phyloP scores from a whole-genome alignment of 345 rosid genomes.

The Linum usitatissimum region DNA sequence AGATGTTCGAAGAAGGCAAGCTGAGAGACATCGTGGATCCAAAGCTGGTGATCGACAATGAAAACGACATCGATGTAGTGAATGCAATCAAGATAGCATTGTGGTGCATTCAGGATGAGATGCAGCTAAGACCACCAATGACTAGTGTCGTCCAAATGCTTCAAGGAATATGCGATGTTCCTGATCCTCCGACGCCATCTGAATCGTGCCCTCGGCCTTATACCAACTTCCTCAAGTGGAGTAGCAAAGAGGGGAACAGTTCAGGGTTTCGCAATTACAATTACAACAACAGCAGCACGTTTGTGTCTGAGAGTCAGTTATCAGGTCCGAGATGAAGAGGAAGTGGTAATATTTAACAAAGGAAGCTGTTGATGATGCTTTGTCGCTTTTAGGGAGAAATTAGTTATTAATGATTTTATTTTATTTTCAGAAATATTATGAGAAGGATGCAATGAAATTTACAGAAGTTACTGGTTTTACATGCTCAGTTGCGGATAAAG shows the following conservation, averaged over 20 bases:
- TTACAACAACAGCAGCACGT: conserved; percentile 14
- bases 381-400: no score
- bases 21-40: conserved; percentile 32
- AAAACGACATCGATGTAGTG: conserved; percentile 18
- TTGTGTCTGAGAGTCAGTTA: conserved; percentile 23
- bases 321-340: conserved; percentile 37
- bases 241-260: conserved; percentile 22
- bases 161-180: conserved; percentile 32
- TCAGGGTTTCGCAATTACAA: conserved; percentile 17
- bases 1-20: conserved; percentile 37
- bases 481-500: no score
- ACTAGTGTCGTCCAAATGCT: conserved; percentile 54
- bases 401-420: no score
- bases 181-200: conserved; percentile 25
- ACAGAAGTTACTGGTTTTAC: no score
- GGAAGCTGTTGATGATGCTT: background rate
- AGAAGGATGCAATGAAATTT: no score
- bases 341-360: background rate
- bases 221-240: conserved; percentile 25
- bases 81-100: conserved; percentile 38
- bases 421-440: no score
- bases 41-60: conserved; percentile 17
- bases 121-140: conserved; percentile 42
- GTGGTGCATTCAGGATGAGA: conserved; percentile 49
- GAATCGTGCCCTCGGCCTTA: conserved; percentile 16